These are phyloP conservation scores for Marasmius oreades DNA, from an alignment of 1,284 basidiomycete genomes.

Conservation along the genomic window DNA sequence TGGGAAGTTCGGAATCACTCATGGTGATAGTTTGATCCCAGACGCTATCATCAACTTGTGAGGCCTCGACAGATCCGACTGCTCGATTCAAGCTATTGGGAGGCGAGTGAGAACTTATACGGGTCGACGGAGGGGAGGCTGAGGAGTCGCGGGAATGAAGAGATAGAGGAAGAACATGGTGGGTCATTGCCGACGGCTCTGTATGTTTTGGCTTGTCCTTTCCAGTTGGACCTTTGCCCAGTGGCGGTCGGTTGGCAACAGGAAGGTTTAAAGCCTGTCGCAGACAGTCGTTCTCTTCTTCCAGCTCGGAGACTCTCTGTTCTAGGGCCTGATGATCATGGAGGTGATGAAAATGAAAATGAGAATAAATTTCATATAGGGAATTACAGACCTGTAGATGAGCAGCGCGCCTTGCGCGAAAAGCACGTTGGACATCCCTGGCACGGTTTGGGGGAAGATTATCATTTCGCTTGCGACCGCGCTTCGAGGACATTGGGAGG, in stretches of 20 bases:
- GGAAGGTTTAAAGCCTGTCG: slow-evolving; percentile 76
- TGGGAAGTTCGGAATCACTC: slow-evolving; percentile 37
- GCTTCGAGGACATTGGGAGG: slow-evolving; percentile 72
- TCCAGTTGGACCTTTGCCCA: slow-evolving; percentile 80
- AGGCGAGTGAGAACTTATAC: slow-evolving; percentile 40
- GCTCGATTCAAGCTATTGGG: slow-evolving; percentile 33
- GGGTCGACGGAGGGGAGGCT: slow-evolving; percentile 38
- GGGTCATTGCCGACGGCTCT: slow-evolving; percentile 22
- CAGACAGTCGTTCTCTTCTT: slow-evolving; percentile 80
- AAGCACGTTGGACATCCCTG: slow-evolving; percentile 89
- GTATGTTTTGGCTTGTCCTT: slow-evolving; percentile 68
- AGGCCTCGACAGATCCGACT: slow-evolving; percentile 39
- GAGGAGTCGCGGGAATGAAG: slow-evolving; percentile 47
- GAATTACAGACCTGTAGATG: slow-evolving; percentile 70
- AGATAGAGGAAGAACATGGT: slow-evolving; percentile 22
- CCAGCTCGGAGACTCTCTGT: slow-evolving; percentile 76
- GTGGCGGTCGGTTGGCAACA: slow-evolving; percentile 62
- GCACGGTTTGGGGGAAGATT: slow-evolving; percentile 90
- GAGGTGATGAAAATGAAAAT: slow-evolving; percentile 24
- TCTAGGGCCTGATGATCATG: slow-evolving; percentile 68
- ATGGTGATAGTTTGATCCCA: slow-evolving; percentile 62
- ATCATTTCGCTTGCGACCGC: slow-evolving; percentile 89
- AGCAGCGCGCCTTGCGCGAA: slow-evolving; percentile 85
- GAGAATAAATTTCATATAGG: slow-evolving; percentile 37
- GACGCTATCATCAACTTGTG: slow-evolving; percentile 42